Evolutionary conservation across 2,329 filamentous ascomycete genomes (phyloP).

Genomic region (Paraphaeosphaeria sporulosa): DNA sequence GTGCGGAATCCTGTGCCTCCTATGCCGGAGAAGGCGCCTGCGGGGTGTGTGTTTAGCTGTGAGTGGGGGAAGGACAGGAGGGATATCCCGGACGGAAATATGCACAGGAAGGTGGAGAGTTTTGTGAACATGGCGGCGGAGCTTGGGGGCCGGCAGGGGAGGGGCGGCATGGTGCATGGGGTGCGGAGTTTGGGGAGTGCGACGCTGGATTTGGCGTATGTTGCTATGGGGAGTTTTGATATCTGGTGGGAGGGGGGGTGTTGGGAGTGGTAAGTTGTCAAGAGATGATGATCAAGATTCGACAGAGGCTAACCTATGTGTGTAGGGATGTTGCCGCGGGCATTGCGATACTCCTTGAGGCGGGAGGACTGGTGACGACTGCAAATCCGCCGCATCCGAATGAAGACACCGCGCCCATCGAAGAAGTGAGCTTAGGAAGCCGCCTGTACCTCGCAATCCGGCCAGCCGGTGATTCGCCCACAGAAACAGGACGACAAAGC

Average conservation of each 20-base stretch:
- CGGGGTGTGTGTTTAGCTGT: conserved; percentile 74
- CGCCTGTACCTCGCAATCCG: conserved; percentile 76
- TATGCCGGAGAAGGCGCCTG: conserved; percentile 69
- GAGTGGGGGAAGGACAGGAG: conserved; percentile 82
- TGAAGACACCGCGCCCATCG: conserved; percentile 64
- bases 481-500: conserved; percentile 69
- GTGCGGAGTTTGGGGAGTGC: conserved; percentile 75
- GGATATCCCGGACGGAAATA: conserved; percentile 71
- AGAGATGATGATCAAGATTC: neutral
- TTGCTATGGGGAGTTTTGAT: conserved; percentile 77
- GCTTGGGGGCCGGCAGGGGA: conserved; percentile 66
- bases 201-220: conserved; percentile 76
- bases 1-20: conserved; percentile 68
- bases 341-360: conserved; percentile 75
- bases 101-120: conserved; percentile 75
- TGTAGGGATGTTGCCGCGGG: conserved; percentile 77
- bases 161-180: conserved; percentile 81
- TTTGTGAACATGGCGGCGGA: conserved; percentile 80
- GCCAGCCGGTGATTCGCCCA: conserved; percentile 68
- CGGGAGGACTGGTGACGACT: conserved; percentile 76
- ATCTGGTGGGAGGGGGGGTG: conserved; percentile 86
- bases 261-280: conserved; percentile 72
- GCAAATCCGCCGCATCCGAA: conserved; percentile 69
- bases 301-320: conserved; percentile 12
- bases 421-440: conserved; percentile 69